Conservation (phyloP, 179 eudicot genomes). For the Silene coronaria region DNA sequence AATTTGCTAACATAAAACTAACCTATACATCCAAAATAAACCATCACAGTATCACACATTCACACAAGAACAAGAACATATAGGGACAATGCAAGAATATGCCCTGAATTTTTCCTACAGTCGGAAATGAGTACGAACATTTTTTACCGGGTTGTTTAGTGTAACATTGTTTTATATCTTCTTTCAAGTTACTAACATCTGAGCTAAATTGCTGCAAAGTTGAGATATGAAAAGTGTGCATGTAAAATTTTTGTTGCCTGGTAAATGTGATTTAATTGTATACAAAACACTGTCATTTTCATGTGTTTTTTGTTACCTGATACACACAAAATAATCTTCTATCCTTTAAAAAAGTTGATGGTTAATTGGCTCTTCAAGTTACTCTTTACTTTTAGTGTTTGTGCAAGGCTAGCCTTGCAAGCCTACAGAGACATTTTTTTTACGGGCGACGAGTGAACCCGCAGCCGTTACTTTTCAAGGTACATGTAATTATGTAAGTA, state of each 20-base stretch:
- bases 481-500: too few species aligned
- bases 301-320: too few species aligned
- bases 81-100: background rate
- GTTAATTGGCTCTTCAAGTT: too few species aligned
- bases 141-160: background rate
- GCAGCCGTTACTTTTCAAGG: too few species aligned
- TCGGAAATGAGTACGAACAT: background rate
- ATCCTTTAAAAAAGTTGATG: too few species aligned
- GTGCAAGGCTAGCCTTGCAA: too few species aligned
- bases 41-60: too few species aligned
- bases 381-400: too few species aligned
- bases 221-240: background rate
- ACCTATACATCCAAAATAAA: constrained; percentile 2
- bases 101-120: background rate
- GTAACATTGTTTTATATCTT: constrained; percentile 1
- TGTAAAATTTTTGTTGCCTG: background rate
- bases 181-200: background rate
- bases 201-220: background rate
- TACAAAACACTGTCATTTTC: background rate
- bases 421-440: too few species aligned
- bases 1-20: constrained; percentile 5
- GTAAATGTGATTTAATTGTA: constrained; percentile 1
- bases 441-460: too few species aligned
- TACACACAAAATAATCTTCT: too few species aligned
- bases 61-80: background rate